Base-by-base conservation (phyloP, 2,329 filamentous ascomycete genomes). In the Calonectria multiphialidica region DNA sequence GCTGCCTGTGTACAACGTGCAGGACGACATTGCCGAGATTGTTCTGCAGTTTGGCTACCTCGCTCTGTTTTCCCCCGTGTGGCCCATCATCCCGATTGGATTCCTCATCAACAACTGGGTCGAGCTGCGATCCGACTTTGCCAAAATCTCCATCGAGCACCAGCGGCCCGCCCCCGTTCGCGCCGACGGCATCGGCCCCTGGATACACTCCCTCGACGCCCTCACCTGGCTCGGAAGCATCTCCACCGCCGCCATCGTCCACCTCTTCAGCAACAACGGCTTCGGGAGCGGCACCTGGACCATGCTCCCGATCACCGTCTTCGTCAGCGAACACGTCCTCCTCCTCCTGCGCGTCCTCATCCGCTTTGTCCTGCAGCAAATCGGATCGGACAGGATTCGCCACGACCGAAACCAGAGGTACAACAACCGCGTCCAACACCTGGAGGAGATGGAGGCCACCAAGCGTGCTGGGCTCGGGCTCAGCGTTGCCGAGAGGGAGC, bases 71-170 rank as follows among this genome's bases (percentile, higher is more conserved):
- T 93, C 91, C 1, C 91, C 93, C 0, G 91, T 94, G 35, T 95
- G 93, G 93, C 93, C 94, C 0, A 85, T 95, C 1, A 93, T 94
- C 0, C 90, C 92, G 0, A 85, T 94, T 25, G 93, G 92, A 0
- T 95, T 95, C 81, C 85, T 95, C 16, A 83, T 94, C 80, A 95
- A 95, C 82, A 93, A 95, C 83, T 94, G 93, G 92, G 85, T 95
- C 68, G 93, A 95, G 81, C 87, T 95, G 12, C 92, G 93, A 12
- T 92, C 93, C 3, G 93, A 95, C 78, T 93, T 94, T 55, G 89
- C 94, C 83, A 95, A 95, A 79, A 93, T 95, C 68, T 94, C 92
- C 74, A 86, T 92, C 28, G 93, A 95, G 79, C 93, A 93, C 85
- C 92, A 92, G 73, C 90, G 94, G 1, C 94, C 93, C 0, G 90